A percentile compares a stretch with the other conserved stretches of the same genome.
Conservation (phyloP, 495 filamentous ascomycete species). For the Xylaria sp. region DNA sequence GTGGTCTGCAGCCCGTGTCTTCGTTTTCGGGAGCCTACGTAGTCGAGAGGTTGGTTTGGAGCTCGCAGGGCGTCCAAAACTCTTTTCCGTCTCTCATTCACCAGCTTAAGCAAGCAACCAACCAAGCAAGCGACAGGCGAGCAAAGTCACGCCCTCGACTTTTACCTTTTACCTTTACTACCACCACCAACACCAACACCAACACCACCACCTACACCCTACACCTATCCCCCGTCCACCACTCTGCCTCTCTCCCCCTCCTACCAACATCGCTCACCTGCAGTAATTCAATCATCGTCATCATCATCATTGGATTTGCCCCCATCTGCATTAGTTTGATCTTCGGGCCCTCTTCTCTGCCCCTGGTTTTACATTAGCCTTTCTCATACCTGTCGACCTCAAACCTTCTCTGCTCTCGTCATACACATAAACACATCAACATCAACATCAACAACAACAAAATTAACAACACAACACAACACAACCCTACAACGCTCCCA, state of each 20-base stretch:
- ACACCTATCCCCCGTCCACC: not conserved
- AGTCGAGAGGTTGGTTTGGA: too few species aligned
- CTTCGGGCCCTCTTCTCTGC: not conserved
- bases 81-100: slow-evolving; percentile 21
- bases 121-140: slow-evolving; percentile 12
- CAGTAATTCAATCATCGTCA: slow-evolving; percentile 4
- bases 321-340: slow-evolving; percentile 1
- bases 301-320: not conserved
- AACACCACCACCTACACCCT: too few species aligned
- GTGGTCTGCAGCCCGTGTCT: not conserved
- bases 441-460: not conserved
- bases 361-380: not conserved
- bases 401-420: not conserved
- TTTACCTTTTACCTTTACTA: not conserved
- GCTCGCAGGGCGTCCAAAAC: slow-evolving; percentile 15
- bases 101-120: slow-evolving; percentile 16
- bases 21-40: slow-evolving; percentile 3
- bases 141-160: slow-evolving; percentile 1
- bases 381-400: not conserved
- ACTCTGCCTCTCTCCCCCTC: not conserved
- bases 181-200: not conserved
- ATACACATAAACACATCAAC: not conserved
- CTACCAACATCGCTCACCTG: not conserved
- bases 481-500: too few species aligned
- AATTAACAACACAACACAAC: too few species aligned